Base-by-base conservation (phyloP, 164 flowering plant genomes). In the Annona cherimola region DNA sequence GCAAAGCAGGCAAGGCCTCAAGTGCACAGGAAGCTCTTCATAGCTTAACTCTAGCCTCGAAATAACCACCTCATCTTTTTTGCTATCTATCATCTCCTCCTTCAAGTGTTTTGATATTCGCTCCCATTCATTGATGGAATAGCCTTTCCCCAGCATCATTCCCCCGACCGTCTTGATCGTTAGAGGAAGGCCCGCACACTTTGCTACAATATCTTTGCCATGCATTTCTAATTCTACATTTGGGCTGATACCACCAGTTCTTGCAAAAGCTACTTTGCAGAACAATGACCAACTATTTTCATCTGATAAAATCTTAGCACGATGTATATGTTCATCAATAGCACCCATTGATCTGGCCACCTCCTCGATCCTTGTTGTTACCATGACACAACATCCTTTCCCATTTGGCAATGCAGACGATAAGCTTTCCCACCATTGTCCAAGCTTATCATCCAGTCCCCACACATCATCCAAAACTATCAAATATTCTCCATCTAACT, bases 1-100 rank as follows among this genome's bases (percentile, higher is more conserved):
- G 42, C 69, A 67, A 19, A 67, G 2, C 18, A 67, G 8, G 44
- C 69, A 67, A 45, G 69, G 69, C 20, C 45, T 67, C 26, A 44
- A 67, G 54, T 67, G 20, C 1, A 2, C 0, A 1, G 69, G 57
- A n/a, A 67, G 57, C 69, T 67, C 69, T 45, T 46, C 42, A 9
- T 45, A 46, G 54, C 69, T 67, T 67, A 67, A 44, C 57, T 19
- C 41, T n/a, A 45, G 69, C 2, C 55, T 67, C 5, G 12, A 45
- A 19, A 67, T 66, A 50, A 66, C 9, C 4, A 9, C 26, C 26
- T 66, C 68, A 66, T 66, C 68, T 42, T 43, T 66, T 39, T 4
- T 66, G 4, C 14, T 66, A 4, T 0, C 6, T 44, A 1, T 50
- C 54, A 66, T 4, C 68, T 66, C 68, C 66, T 63, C 66, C 14